Percentiles rank a stretch among this genome's conserved stretches.
Conservation (phyloP, 1,139 yeast genomes). For the Kurtzmaniella quercitrusa region DNA sequence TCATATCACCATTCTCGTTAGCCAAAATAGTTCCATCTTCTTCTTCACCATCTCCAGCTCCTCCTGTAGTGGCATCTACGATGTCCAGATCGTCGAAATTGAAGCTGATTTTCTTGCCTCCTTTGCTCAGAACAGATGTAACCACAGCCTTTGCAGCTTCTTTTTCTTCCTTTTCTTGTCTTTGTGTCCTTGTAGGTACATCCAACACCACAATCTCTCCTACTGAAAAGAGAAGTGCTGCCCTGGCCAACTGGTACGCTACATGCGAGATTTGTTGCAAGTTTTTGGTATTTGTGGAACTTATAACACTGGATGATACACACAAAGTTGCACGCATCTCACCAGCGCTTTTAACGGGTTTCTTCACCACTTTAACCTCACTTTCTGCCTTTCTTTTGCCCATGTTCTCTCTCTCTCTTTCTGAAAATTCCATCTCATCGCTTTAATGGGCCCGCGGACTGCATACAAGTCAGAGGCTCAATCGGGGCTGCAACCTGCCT, state of each 20-base stretch:
- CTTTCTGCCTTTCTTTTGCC: constrained; percentile 27
- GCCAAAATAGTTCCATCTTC: constrained; percentile 8
- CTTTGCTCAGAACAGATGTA: constrained; percentile 20
- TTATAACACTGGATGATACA: constrained; percentile 60
- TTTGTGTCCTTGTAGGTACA: constrained; percentile 24
- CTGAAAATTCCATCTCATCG: constrained; percentile 4
- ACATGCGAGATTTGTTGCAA: constrained; percentile 70
- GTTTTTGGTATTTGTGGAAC: constrained; percentile 51
- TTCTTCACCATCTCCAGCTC: constrained; percentile 5
- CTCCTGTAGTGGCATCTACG: not conserved
- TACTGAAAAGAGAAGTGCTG: constrained; percentile 64
- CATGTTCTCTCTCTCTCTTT: constrained; percentile 12
- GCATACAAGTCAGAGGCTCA: constrained; percentile 1
- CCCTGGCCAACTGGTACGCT: constrained; percentile 75
- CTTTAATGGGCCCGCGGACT: not conserved
- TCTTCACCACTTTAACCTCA: constrained; percentile 24
- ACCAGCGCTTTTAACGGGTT: constrained; percentile 26
- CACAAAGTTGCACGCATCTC: constrained; percentile 46
- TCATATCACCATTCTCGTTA: constrained; percentile 17
- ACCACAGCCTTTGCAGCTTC: constrained; percentile 18
- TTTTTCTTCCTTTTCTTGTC: constrained; percentile 15
- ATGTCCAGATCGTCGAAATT: constrained; percentile 29
- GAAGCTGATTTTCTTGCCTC: constrained; percentile 33
- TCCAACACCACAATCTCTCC: constrained; percentile 72
- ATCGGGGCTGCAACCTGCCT: too few relatives aligned